Evolutionary conservation across 2,329 filamentous ascomycete species (phyloP), one percentile per base, ranked within the genome.

Genomic region (Aphanoascus verrucosus): DNA sequence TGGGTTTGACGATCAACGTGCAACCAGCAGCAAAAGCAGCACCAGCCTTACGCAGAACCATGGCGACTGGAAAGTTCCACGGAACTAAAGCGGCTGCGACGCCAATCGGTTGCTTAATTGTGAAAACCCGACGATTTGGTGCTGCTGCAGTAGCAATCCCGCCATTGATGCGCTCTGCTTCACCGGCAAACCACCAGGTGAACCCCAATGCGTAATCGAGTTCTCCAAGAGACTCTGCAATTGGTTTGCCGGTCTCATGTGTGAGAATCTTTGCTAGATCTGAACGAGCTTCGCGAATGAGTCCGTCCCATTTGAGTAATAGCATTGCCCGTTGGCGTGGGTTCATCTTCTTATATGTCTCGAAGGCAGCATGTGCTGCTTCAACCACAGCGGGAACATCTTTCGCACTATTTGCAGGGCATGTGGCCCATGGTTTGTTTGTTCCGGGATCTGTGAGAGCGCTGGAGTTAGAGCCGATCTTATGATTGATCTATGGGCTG

Each of bases 161-260:
- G 53, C 88, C 88, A 62, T 88, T 86, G 37, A 78, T 71, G 43
- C 85, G 74, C 2, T 85, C 84, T 2, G 86, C 86, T 71, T 89
- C 86, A 67, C 88, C 86, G 57, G 79, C 81, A 68, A 89, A 90
- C 86, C 86, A 90, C 69, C 88, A 84, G 57, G 88, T 80, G 68
- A 88, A 90, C 66, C 77, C 81, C 55, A 85, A 82, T 7, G 85
- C 85, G 62, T 89, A 89, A 35, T 75, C 73, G 6, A 83, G 80
- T 71, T 90, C 86, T 37, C 82, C 83, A 65, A 80, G 81, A 35
- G 86, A 83, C 64, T 90, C 86, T 31, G 85, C 80, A 28, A 86
- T 64, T 1, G 88, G 86, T 74, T 94, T 94, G 59, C 88, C 88
- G 60, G 94, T 94, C 74, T 94, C 88, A 82, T 85, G 87, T 38